These are phyloP conservation scores for Stylonectria norvegica DNA, from an alignment of 2,329 filamentous ascomycete genomes.

Conservation along the genomic window DNA sequence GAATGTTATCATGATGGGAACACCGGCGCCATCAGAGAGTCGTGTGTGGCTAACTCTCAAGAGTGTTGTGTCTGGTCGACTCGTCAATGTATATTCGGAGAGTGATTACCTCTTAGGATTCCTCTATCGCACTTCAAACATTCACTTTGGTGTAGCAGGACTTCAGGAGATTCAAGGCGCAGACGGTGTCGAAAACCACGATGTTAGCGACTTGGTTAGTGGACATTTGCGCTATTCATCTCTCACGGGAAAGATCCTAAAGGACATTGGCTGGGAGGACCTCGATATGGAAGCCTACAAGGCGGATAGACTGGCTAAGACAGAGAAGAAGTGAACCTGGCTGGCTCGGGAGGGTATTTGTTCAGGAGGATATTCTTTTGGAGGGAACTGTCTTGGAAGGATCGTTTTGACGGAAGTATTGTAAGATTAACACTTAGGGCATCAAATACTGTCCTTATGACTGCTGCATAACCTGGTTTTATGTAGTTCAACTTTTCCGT, in stretches of 20 bases:
- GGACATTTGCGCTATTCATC: conserved; percentile 70
- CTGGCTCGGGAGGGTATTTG: not conserved
- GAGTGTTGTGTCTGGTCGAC: conserved; percentile 72
- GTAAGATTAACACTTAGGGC: conserved; percentile 18
- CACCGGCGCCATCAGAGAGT: conserved; percentile 69
- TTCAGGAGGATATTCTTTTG: not conserved
- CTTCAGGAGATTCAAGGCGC: conserved; percentile 71
- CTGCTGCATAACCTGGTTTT: conserved; percentile 13
- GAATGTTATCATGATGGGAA: conserved; percentile 78
- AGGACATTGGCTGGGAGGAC: conserved; percentile 66
- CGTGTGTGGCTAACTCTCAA: conserved; percentile 74
- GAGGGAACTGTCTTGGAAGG: too few species aligned
- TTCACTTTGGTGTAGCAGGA: conserved; percentile 81
- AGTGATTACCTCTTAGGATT: conserved; percentile 88
- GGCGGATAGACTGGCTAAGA: conserved; percentile 19
- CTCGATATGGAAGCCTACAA: conserved; percentile 41
- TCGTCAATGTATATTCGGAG: conserved; percentile 88
- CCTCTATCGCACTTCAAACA: conserved; percentile 76
- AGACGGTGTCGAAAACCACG: conserved; percentile 62
- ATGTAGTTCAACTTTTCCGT: conserved; percentile 5
- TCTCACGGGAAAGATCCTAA: conserved; percentile 63
- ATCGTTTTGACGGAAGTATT: conserved; percentile 12
- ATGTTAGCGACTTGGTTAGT: conserved; percentile 62
- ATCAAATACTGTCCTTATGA: conserved; percentile 12
- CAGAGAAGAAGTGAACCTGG: conserved; percentile 1